phyloP scores from a whole-genome alignment of 768 basidiomycete genomes.

The Kwoniella shandongensis region DNA sequence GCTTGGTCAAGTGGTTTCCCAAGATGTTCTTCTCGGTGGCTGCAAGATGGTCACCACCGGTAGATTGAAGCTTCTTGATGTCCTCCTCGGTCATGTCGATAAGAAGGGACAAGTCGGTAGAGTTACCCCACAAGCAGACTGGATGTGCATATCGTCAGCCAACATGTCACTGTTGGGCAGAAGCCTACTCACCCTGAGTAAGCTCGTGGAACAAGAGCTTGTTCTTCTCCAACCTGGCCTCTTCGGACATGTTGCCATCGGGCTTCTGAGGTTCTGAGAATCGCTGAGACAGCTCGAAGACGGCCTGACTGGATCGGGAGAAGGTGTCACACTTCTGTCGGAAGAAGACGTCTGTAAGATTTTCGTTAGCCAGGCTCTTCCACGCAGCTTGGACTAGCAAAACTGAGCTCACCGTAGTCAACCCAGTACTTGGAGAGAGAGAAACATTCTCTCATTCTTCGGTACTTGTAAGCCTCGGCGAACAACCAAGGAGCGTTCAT shows the following conservation, averaged over 20 bases:
- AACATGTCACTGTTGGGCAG: not conserved
- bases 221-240: slow-evolving; percentile 61
- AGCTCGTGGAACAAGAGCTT: slow-evolving; percentile 84
- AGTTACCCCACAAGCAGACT: slow-evolving; percentile 97
- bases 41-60: slow-evolving; percentile 90
- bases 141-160: not conserved
- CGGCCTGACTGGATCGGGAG: slow-evolving; percentile 84
- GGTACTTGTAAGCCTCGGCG: slow-evolving; percentile 70
- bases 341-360: slow-evolving; percentile 71
- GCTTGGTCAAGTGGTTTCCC: slow-evolving; percentile 71
- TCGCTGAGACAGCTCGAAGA: slow-evolving; percentile 88
- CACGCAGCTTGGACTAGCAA: not conserved
- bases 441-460: slow-evolving; percentile 80
- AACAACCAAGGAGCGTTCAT: slow-evolving; percentile 98
- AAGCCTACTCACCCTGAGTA: slow-evolving; percentile 72
- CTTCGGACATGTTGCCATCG: slow-evolving; percentile 56
- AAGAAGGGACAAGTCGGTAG: slow-evolving; percentile 87
- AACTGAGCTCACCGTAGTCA: slow-evolving; percentile 61
- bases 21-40: slow-evolving; percentile 96
- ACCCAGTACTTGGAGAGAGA: slow-evolving; percentile 85
- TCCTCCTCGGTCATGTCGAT: slow-evolving; percentile 99
- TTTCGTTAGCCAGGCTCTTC: not conserved
- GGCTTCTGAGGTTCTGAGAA: slow-evolving; percentile 82
- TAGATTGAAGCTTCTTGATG: slow-evolving; percentile 93
- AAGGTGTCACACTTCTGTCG: slow-evolving; percentile 96